These are phyloP conservation scores for Talaromyces funiculosus DNA, from an alignment of 2,329 filamentous ascomycete genomes.

Conservation along the genomic window DNA sequence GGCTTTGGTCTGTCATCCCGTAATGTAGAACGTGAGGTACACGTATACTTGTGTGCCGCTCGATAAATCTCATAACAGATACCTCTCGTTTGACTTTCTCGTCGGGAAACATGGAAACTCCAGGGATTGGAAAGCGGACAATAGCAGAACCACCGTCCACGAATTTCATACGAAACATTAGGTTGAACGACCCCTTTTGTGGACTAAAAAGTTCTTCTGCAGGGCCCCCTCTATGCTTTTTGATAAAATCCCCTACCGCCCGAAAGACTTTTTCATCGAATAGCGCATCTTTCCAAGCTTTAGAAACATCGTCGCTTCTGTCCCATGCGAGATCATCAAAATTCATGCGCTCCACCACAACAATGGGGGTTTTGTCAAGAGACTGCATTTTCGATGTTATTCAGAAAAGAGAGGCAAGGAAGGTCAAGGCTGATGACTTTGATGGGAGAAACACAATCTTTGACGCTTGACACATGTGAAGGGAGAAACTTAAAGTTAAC, in stretches of 20 bases:
- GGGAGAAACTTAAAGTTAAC: too few relatives aligned
- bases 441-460: too few relatives aligned
- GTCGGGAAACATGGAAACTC: slow-evolving; percentile 19
- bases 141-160: slow-evolving; percentile 14
- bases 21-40: slow-evolving; percentile 17
- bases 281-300: not conserved
- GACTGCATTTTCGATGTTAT: too few relatives aligned
- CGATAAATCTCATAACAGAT: slow-evolving; percentile 16
- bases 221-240: slow-evolving; percentile 13
- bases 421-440: not conserved
- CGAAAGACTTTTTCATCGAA: not conserved
- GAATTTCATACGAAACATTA: slow-evolving; percentile 20
- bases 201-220: slow-evolving; percentile 13
- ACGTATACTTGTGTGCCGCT: slow-evolving; percentile 17
- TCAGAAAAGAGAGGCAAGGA: not conserved
- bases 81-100: slow-evolving; percentile 21
- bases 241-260: slow-evolving; percentile 14
- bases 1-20: slow-evolving; percentile 16
- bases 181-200: slow-evolving; percentile 20
- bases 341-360: not conserved
- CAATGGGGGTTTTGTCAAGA: not conserved
- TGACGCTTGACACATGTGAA: too few relatives aligned
- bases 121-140: slow-evolving; percentile 20
- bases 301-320: not conserved
- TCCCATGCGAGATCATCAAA: not conserved